phyloP scores from a whole-genome alignment of 2,329 filamentous ascomycete genomes.

The Neurospora sp. region DNA sequence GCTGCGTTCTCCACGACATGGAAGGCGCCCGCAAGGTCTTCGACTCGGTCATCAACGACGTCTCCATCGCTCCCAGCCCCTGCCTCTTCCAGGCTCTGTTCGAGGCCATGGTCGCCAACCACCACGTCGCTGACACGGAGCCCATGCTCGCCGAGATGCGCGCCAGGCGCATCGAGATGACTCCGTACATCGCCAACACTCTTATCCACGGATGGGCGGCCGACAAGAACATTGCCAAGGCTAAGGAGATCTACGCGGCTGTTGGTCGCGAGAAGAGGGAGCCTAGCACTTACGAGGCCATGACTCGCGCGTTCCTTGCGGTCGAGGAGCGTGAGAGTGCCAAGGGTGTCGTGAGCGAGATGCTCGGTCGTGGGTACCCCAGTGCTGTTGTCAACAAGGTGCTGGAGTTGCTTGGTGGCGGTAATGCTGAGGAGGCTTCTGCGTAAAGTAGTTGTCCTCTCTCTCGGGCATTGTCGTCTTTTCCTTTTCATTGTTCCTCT shows the following conservation, averaged over 20 bases:
- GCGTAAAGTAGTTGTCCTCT: background rate
- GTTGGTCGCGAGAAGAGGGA: conserved; percentile 73
- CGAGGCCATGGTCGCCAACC: conserved; percentile 93
- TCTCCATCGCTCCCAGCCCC: conserved; percentile 63
- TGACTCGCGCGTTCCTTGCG: conserved; percentile 87
- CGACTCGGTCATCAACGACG: conserved; percentile 63
- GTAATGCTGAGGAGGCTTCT: conserved; percentile 30
- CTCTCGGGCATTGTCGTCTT: background rate
- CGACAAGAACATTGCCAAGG: conserved; percentile 70
- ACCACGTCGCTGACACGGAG: conserved; percentile 68
- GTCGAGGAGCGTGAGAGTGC: conserved; percentile 72
- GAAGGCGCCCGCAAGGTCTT: conserved; percentile 73
- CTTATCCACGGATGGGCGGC: conserved; percentile 94
- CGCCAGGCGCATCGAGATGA: conserved; percentile 66
- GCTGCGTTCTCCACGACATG: conserved; percentile 89
- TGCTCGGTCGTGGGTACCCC: conserved; percentile 83
- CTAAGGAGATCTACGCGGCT: conserved; percentile 68
- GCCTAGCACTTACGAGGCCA: conserved; percentile 96
- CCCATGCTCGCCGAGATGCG: conserved; percentile 68
- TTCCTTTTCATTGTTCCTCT: background rate
- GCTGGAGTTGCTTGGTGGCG: conserved; percentile 70
- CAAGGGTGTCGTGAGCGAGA: conserved; percentile 75
- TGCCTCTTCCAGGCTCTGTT: conserved; percentile 96
- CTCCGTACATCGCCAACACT: conserved; percentile 96
- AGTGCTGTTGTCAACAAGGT: conserved; percentile 90